A percentile compares a stretch with the other conserved stretches of the same genome.
phyloP scores from a whole-genome alignment of 208 protist genomes.

The Crithidia sp. region DNA sequence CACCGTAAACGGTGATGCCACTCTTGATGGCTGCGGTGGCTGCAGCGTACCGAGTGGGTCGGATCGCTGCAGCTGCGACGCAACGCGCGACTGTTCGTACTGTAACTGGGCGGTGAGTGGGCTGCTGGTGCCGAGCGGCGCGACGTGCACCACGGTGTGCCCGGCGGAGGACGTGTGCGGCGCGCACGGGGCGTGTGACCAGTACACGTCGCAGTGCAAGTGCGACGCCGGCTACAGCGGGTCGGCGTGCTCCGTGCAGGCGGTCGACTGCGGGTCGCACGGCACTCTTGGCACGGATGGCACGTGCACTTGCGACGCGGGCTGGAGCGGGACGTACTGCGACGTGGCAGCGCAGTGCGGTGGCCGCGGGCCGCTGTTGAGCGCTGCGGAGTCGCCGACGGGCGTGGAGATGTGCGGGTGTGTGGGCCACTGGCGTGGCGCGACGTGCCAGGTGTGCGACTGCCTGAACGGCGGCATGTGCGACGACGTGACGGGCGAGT shows the following conservation, averaged over 20 bases:
- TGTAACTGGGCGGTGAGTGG: constrained; percentile 35
- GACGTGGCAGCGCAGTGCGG: constrained; percentile 22
- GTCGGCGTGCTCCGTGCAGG: constrained; percentile 23
- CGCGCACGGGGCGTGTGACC: constrained; percentile 27
- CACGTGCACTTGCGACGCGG: constrained; percentile 22
- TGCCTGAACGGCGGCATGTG: constrained; percentile 62
- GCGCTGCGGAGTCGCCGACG: constrained; percentile 37
- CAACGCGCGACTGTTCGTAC: constrained; percentile 41
- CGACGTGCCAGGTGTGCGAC: constrained; percentile 53
- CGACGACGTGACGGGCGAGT: constrained; percentile 32
- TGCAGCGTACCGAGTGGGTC: constrained; percentile 21
- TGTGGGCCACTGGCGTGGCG: constrained; percentile 51
- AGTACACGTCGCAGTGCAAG: constrained; percentile 37
- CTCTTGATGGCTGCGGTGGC: constrained; percentile 30
- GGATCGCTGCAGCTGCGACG: constrained; percentile 28
- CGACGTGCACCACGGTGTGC: constrained; percentile 18
- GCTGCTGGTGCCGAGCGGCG: constrained; percentile 7
- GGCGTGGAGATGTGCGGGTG: constrained; percentile 45
- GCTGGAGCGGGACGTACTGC: constrained; percentile 25
- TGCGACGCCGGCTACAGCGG: constrained; percentile 30
- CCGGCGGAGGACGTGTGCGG: constrained; percentile 17
- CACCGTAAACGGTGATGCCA: constrained; percentile 15
- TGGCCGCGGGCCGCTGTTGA: constrained; percentile 37
- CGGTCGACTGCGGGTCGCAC: constrained; percentile 25
- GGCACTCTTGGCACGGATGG: constrained; percentile 10